Evolutionary conservation across 2,329 filamentous ascomycete genomes (phyloP), one percentile per base, ranked within the genome.

Genomic region (Sporothrix humicola): DNA sequence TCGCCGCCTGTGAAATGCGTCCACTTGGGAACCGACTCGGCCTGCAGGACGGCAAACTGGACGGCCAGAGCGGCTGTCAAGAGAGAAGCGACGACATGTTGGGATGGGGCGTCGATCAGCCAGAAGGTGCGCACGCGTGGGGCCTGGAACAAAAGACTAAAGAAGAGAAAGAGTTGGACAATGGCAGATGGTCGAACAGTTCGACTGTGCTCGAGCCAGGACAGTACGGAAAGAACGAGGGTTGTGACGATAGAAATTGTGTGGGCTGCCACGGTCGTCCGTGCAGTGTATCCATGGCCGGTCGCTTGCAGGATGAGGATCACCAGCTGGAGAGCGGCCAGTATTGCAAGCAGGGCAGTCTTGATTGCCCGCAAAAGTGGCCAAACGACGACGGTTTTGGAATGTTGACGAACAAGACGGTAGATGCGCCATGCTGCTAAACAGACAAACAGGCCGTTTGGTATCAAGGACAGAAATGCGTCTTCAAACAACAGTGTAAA

Each of bases 11-110:
- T 23, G 13, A 42, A 13, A 42, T 61, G 31, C 2, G 58, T 61
- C 58, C 31, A 61, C 23, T 61, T 61, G 26, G 58, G 58, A 6
- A 61, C 58, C 26, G 58, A 61, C 15, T 61, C 58, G 26, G 37
- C 31, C 10, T 61, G 58, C 1, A 61, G 58, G 26, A 31, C 26
- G 23, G n/a, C 58, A 15, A 61, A 37, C 31, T 61, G 23, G 58
- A 61, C 15, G 26, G 58, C 58, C 5, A 42, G 26, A 7, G 26
- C 31, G 23, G 58, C 58, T 7, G 58, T 61, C 12, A n/a, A 2
- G 1, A 61, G 26, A 61, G 8, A 9, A 13, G 58, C 58, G 15
- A n/a, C 58, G 7, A 42, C 58, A n/a, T 61, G 23, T 42, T 61
- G 58, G 2, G 58, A 37, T 23, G 54, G 54, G 20, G 12, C 44